phyloP scores from a whole-genome alignment of 176 grass and related monocot genomes.

The Carex pumila region DNA sequence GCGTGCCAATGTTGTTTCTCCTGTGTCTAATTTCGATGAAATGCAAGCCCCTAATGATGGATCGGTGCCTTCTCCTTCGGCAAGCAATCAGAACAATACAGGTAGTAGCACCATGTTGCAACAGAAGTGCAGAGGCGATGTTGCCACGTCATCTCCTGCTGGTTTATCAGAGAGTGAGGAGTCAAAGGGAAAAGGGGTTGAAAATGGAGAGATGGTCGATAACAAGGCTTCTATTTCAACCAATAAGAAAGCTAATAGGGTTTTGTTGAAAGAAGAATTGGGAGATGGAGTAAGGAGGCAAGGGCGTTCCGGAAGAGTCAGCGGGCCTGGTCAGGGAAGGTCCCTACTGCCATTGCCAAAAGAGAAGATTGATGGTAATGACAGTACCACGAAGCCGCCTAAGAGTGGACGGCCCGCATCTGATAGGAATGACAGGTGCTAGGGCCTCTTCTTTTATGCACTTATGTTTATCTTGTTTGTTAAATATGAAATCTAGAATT shows the following conservation, averaged over 20 bases:
- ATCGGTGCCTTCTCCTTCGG: constrained; percentile 40
- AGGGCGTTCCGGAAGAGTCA: constrained; percentile 43
- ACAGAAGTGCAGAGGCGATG: constrained; percentile 26
- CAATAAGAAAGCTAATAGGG: constrained; percentile 49
- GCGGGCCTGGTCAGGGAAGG: constrained; percentile 41
- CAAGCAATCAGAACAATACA: constrained; percentile 27
- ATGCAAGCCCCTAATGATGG: constrained; percentile 42
- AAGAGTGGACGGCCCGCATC: constrained; percentile 44
- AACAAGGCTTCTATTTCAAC: constrained; percentile 27
- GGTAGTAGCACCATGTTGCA: constrained; percentile 16
- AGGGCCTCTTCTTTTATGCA: constrained; percentile 1
- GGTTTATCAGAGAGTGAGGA: constrained; percentile 68
- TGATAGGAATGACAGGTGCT: constrained; percentile 70
- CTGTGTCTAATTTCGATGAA: constrained; percentile 84
- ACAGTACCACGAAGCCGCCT: constrained; percentile 35
- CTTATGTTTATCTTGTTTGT: neutral
- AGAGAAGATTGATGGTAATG: constrained; percentile 44
- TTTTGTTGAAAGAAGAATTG: constrained; percentile 75
- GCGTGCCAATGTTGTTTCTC: constrained; percentile 80
- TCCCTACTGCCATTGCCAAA: constrained; percentile 34
- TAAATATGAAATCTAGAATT: constrained; percentile 6
- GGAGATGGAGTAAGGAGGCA: constrained; percentile 44
- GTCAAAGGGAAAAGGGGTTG: constrained; percentile 51
- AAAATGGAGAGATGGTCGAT: constrained; percentile 45
- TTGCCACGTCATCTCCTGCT: constrained; percentile 45